Evolutionary conservation across 257 asterid species (phyloP).

Genomic region (Verbena officinalis): DNA sequence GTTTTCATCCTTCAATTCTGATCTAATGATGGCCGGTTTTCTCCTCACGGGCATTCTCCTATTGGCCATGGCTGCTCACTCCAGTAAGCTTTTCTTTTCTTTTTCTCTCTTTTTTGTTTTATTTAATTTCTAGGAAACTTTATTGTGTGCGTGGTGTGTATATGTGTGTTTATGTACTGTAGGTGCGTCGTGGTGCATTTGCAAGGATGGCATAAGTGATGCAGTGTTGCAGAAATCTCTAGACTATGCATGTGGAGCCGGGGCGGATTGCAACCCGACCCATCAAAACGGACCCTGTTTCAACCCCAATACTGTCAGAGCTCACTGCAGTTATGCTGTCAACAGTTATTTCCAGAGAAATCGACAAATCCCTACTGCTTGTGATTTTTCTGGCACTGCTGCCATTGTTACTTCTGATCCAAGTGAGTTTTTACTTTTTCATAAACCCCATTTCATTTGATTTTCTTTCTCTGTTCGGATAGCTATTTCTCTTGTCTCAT

Average conservation of each 20-base stretch:
- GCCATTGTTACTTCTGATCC: constrained; percentile 44
- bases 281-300: constrained; percentile 52
- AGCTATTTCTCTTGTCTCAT: no score
- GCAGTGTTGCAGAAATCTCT: constrained; percentile 53
- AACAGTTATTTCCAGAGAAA: constrained; percentile 67
- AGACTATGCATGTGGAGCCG: constrained; percentile 78
- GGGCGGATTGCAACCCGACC: constrained; percentile 67
- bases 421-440: constrained; percentile 43
- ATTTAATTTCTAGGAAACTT: no score
- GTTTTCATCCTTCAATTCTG: not conserved
- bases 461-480: no score
- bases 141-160: no score
- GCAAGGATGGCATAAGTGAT: constrained; percentile 58
- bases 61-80: constrained; percentile 51
- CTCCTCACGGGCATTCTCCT: constrained; percentile 38
- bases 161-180: not conserved
- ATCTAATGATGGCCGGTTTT: constrained; percentile 35
- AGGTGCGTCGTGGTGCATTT: constrained; percentile 70
- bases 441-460: no score
- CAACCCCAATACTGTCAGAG: constrained; percentile 58
- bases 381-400: constrained; percentile 76
- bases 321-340: constrained; percentile 71
- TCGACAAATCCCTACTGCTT: constrained; percentile 47
- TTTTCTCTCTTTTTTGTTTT: no score
- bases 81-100: constrained; percentile 41